phyloP scores from a whole-genome alignment of 169 alveolate genomes.

The Pseudocohnilembus persalinus region DNA sequence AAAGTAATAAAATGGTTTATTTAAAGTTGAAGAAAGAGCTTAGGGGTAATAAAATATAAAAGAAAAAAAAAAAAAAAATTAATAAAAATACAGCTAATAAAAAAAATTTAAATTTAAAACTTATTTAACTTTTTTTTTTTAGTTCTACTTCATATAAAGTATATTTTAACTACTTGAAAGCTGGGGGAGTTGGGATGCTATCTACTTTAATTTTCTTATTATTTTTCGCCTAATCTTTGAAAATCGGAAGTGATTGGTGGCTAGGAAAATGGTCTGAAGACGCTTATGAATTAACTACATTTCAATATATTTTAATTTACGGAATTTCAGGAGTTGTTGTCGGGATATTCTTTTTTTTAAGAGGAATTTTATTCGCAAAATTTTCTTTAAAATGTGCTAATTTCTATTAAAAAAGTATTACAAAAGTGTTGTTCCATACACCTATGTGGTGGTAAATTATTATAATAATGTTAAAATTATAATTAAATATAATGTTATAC shows the following conservation, averaged over 20 bases:
- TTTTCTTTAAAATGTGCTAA: constrained; percentile 8
- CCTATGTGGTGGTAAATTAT: constrained; percentile 39
- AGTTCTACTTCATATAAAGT: constrained; percentile 1
- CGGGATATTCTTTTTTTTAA: constrained; percentile 1
- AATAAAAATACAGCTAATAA: too few relatives aligned
- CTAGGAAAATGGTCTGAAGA: constrained; percentile 12
- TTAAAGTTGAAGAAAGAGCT: too few relatives aligned
- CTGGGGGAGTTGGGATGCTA: neutral
- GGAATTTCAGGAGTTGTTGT: neutral
- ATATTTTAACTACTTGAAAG: neutral
- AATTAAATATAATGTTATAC: too few relatives aligned
- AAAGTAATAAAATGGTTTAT: too few relatives aligned
- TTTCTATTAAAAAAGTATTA: neutral
- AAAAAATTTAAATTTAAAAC: too few relatives aligned
- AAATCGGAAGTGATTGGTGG: constrained; percentile 10
- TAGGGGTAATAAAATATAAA: too few relatives aligned
- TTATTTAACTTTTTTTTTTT: too few relatives aligned
- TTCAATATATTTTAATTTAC: neutral
- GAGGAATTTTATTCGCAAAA: constrained; percentile 3
- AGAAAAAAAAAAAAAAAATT: too few relatives aligned
- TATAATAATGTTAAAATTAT: too few relatives aligned
- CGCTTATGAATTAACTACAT: neutral
- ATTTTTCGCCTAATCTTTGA: constrained; percentile 2
- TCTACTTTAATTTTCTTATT: neutral
- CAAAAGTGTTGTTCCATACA: neutral